Conservation (phyloP, 495 filamentous ascomycete genomes). For the Talaromyces adpressus region DNA sequence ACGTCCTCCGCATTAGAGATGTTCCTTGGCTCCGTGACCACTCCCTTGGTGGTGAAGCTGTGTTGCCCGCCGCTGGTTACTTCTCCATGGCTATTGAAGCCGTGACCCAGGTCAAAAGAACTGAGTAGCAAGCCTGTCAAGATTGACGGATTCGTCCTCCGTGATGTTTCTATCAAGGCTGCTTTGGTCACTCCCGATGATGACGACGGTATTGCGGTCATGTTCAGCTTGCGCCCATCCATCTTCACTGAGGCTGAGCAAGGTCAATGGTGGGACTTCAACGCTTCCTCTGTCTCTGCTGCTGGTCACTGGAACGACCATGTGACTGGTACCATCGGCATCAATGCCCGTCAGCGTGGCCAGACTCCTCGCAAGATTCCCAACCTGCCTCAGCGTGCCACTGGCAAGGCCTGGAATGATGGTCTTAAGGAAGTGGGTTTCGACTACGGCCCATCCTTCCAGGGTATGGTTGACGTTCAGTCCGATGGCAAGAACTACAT, state of each 20-base stretch:
- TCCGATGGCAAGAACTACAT: slow-evolving; percentile 14
- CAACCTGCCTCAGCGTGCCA: slow-evolving; percentile 20
- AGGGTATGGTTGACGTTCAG: slow-evolving; percentile 20
- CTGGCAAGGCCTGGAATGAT: slow-evolving; percentile 19
- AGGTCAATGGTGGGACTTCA: slow-evolving; percentile 13
- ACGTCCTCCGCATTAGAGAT: slow-evolving; percentile 26
- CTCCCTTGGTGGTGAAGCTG: slow-evolving; percentile 23
- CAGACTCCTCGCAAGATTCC: not conserved
- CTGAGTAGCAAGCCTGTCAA: slow-evolving; percentile 5
- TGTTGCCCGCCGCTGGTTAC: slow-evolving; percentile 41
- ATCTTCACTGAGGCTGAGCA: not conserved
- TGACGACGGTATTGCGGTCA: slow-evolving; percentile 7
- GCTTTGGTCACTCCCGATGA: slow-evolving; percentile 17
- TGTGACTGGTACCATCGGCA: slow-evolving; percentile 8
- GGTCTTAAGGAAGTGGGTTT: slow-evolving; percentile 26
- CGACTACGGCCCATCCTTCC: slow-evolving; percentile 29
- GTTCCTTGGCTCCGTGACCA: slow-evolving; percentile 47
- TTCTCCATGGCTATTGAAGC: slow-evolving; percentile 44
- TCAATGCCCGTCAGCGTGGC: not conserved
- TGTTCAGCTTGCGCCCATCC: not conserved
- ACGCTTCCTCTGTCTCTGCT: slow-evolving; percentile 5
- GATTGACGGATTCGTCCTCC: not conserved
- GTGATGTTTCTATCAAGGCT: slow-evolving; percentile 18
- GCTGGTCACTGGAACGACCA: slow-evolving; percentile 7
- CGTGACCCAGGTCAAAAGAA: slow-evolving; percentile 23